Evolutionary conservation across 2,329 filamentous ascomycete genomes (phyloP).

Genomic region (Pyricularia grisea): DNA sequence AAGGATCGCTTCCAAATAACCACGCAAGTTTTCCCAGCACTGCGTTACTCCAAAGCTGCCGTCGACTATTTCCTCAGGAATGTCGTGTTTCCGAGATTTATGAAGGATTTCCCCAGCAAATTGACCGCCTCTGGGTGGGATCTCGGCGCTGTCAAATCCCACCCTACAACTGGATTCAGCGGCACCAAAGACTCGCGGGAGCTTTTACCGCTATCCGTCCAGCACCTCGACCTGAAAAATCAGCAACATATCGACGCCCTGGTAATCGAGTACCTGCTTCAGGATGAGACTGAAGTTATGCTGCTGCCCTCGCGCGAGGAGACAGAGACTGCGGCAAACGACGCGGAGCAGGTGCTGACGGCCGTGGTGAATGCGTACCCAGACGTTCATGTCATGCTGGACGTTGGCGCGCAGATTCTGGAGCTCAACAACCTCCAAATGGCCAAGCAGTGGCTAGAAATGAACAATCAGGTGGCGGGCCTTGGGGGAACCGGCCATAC

Average conservation of each 20-base stretch:
- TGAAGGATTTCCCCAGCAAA: slow-evolving; percentile 55
- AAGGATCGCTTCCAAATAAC: slow-evolving; percentile 40
- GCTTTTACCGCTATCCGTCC: slow-evolving; percentile 45
- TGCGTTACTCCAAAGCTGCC: slow-evolving; percentile 40
- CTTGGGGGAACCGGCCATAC: slow-evolving; percentile 8
- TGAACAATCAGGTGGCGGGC: slow-evolving; percentile 7
- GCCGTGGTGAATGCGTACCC: slow-evolving; percentile 28
- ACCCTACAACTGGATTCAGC: slow-evolving; percentile 56
- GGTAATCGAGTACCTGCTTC: slow-evolving; percentile 51
- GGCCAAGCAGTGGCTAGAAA: slow-evolving; percentile 42
- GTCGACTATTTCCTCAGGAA: slow-evolving; percentile 54
- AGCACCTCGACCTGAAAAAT: slow-evolving; percentile 41
- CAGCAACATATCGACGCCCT: slow-evolving; percentile 59
- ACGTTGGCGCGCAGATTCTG: slow-evolving; percentile 62
- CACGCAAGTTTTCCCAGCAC: slow-evolving; percentile 37
- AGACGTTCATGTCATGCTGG: slow-evolving; percentile 50
- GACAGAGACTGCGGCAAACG: slow-evolving; percentile 49
- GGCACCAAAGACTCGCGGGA: slow-evolving; percentile 56
- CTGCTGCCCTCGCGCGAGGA: slow-evolving; percentile 22
- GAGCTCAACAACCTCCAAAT: slow-evolving; percentile 52
- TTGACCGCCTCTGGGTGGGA: slow-evolving; percentile 61
- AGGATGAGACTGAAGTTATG: slow-evolving; percentile 36
- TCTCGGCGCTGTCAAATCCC: slow-evolving; percentile 33
- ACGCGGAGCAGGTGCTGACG: slow-evolving; percentile 31
- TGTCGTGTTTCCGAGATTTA: slow-evolving; percentile 51